phyloP scores from a whole-genome alignment of 352 stramenopile genomes.

The Aphanomyces cochlioides region DNA sequence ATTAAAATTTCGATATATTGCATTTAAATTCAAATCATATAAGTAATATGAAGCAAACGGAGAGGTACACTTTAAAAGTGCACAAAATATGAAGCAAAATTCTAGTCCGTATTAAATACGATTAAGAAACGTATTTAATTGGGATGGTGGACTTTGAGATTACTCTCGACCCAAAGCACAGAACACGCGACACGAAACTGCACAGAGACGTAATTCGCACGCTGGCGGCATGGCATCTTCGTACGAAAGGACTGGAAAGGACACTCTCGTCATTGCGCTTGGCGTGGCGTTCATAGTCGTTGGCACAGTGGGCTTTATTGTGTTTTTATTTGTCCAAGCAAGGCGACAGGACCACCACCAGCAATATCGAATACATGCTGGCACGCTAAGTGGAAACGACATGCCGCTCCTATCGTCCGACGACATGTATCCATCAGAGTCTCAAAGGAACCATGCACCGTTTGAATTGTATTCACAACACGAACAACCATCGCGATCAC shows the following conservation, averaged over 20 bases:
- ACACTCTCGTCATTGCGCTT: not conserved
- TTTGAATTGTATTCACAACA: not conserved
- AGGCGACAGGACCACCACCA: not conserved
- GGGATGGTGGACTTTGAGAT: too few relatives aligned
- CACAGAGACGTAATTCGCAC: too few relatives aligned
- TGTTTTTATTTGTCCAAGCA: not conserved
- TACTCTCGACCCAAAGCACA: too few relatives aligned
- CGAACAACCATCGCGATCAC: not conserved
- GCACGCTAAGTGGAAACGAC: not conserved
- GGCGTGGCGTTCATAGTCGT: slow-evolving; percentile 1
- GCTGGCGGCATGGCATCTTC: too few relatives aligned
- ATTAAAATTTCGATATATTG: too few relatives aligned
- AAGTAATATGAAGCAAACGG: too few relatives aligned
- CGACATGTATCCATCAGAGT: not conserved
- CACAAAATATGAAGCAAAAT: too few relatives aligned
- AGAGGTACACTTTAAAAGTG: too few relatives aligned
- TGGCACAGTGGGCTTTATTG: slow-evolving; percentile 1
- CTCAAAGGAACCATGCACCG: not conserved
- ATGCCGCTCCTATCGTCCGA: slow-evolving; percentile 6
- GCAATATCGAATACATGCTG: not conserved
- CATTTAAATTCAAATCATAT: too few relatives aligned
- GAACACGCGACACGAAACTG: too few relatives aligned
- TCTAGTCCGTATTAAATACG: too few relatives aligned
- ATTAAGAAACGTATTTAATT: too few relatives aligned
- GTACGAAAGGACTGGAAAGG: not conserved